Evolutionary conservation across 1,139 yeast species (phyloP), one percentile per base, ranked within the genome.

Genomic region (Diutina mesorugosa): DNA sequence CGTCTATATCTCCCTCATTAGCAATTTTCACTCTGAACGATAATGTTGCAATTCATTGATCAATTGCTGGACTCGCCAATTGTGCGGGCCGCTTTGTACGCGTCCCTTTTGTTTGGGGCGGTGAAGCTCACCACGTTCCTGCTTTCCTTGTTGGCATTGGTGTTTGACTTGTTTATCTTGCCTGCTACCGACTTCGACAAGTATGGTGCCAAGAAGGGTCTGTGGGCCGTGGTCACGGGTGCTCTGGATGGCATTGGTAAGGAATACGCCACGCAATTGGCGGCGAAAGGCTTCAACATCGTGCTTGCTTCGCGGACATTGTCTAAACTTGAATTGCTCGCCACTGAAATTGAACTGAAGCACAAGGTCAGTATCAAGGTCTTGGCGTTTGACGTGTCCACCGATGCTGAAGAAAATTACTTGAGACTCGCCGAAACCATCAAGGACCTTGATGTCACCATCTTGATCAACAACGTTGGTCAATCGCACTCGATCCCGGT

Each of bases 241-340:
- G 95, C 98, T 6, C 89, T 97, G 55, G 99, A 93, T 69, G 99
- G 99, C 50, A 87, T 93, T 66, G 99, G 99, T 59, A 90, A 90
- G 67, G 97, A 93, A 68, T 93, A 81, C 66, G 85, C 97, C 1
- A 67, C 73, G 45, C 98, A 93, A 72, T 78, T 93, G 71, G 99
- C 99, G 21, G 71, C 79, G 58, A 83, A 80, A 62, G 97, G 97
- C 1, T 85, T 91, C 69, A 91, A 90, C 64, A 70, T 93, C 55
- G 84, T 88, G 6, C 76, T 95, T 62, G 85, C 91, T 28, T 87
- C 97, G 46, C 83, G 99, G 72, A 90, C 96, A 26, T 79, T 79
- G 65, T 74, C 87, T 55, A 93, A 91, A 69, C 79, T 95, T 63
- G 85, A 83, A 62, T 70, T 74, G 7, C 69, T 90, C 57, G 53